These are phyloP conservation scores for Phytophthora foliorum DNA, from an alignment of 352 stramenopile genomes.

Conservation along the genomic window DNA sequence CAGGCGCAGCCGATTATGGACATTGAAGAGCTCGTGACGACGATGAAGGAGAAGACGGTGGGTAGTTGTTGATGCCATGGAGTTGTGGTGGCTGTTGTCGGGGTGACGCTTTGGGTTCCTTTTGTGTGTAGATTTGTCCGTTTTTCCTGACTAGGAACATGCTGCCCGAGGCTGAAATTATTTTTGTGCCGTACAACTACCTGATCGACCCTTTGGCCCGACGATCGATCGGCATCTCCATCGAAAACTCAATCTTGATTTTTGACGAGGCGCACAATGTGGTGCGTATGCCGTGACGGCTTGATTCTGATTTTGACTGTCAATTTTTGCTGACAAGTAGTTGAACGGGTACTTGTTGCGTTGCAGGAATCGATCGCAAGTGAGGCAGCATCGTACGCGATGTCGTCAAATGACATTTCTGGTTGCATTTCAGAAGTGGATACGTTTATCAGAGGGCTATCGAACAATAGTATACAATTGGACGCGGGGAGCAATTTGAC, in stretches of 20 bases:
- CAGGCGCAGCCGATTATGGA: constrained; percentile 93
- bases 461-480: constrained; percentile 67
- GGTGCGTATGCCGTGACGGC: constrained; percentile 52
- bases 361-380: constrained; percentile 89
- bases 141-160: constrained; percentile 97
- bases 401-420: constrained; percentile 95
- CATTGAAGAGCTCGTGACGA: constrained; percentile 98
- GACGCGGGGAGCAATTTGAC: constrained; percentile 62
- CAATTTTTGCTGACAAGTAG: background rate
- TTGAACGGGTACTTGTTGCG: background rate
- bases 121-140: constrained; percentile 91
- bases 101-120: constrained; percentile 26
- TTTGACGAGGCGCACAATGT: constrained; percentile 99
- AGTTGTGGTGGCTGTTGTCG: constrained; percentile 19
- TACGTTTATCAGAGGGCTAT: constrained; percentile 79
- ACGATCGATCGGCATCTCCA: constrained; percentile 94
- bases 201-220: constrained; percentile 96
- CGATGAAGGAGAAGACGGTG: constrained; percentile 85
- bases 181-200: constrained; percentile 99
- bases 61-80: background rate
- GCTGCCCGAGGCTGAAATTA: constrained; percentile 94
- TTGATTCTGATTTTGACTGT: background rate
- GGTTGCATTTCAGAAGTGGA: constrained; percentile 95
- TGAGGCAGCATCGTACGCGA: constrained; percentile 97
- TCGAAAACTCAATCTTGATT: constrained; percentile 97